Base-by-base conservation (phyloP, 345 rosid species). In the Nephelium lappaceum region DNA sequence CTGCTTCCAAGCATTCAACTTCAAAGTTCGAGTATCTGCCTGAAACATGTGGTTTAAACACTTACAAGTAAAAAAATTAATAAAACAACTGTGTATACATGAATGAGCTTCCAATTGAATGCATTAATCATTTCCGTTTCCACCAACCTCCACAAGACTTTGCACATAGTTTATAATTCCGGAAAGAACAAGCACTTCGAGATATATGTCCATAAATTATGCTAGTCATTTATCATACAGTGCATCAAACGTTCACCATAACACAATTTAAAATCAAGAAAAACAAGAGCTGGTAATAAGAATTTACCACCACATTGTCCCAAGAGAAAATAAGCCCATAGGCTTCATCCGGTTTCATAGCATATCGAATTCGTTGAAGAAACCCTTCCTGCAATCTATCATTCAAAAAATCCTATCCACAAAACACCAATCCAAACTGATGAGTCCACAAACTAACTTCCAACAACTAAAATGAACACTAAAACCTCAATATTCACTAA, bases 311-410 rank as follows among this genome's bases (percentile, higher is more conserved):
- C 38, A 92, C 99, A 83, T 92, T 91, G 84, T 95, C 99, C 98
- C 99, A 95, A 23, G 99, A 93, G 90, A 95, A 93, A 78, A 93
- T 88, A 79, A 95, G 98, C 27, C 99, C 99, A 47, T 95, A 93
- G 0, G 99, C 98, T 86, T 95, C 98, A 79, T 95, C 99, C 0
- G 99, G 99, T 81, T 95, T 95, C 99, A 93, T 95, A 16, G 98
- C 96, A 81, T 95, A 95, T 24, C 99, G 96, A 79, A 95, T 87
- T 61, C 99, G 87, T 72, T 90, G 84, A 80, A 95, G 96, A 85
- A 93, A 93, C 66, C 98, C 99, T 78, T 92, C 98, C 87, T 95
- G 99, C 72, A 95, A 77, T 84, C 87, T 95, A 71, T 93, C 98
- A 73, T 95, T 95, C 88, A 93, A 89, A 82, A 89, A 95, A 85